These are phyloP conservation scores for Myotisia sp. DNA, from an alignment of 2,329 filamentous ascomycete genomes.

Conservation along the genomic window DNA sequence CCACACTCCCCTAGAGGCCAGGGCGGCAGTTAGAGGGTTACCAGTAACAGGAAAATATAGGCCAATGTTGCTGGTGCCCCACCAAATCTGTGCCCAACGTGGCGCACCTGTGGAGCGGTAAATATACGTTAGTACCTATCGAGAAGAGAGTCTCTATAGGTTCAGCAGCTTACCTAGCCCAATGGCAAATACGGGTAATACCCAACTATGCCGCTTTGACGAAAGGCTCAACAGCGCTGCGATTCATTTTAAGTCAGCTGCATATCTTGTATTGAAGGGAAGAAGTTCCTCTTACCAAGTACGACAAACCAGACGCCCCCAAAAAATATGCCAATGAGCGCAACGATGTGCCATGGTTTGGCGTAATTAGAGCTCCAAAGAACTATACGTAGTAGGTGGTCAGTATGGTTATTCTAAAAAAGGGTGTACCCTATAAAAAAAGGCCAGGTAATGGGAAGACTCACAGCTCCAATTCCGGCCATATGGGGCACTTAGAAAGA, in stretches of 20 bases:
- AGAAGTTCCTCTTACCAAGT: constrained; percentile 14
- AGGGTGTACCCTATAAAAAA: constrained; percentile 1
- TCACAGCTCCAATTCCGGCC: constrained; percentile 51
- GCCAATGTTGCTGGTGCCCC: constrained; percentile 47
- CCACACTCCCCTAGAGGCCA: constrained; percentile 47
- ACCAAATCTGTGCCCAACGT: constrained; percentile 54
- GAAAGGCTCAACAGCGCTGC: constrained; percentile 40
- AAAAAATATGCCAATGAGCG: constrained; percentile 37
- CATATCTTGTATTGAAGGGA: neutral
- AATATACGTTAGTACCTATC: constrained; percentile 1
- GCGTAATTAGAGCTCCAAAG: constrained; percentile 46
- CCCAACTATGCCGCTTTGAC: constrained; percentile 50
- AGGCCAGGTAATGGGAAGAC: no score
- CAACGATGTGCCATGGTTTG: constrained; percentile 41
- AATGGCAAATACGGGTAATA: constrained; percentile 53
- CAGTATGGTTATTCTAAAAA: neutral
- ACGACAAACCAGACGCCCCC: constrained; percentile 42
- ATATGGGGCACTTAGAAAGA: constrained; percentile 51
- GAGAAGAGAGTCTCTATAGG: neutral
- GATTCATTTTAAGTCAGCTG: constrained; percentile 6
- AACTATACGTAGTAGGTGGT: no score
- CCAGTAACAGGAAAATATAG: constrained; percentile 50
- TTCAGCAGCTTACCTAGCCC: constrained; percentile 35
- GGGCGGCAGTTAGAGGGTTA: constrained; percentile 38
- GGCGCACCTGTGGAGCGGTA: constrained; percentile 34